phyloP scores from a whole-genome alignment of 2,329 filamentous ascomycete species.

The Diaporthe ilicicola region DNA sequence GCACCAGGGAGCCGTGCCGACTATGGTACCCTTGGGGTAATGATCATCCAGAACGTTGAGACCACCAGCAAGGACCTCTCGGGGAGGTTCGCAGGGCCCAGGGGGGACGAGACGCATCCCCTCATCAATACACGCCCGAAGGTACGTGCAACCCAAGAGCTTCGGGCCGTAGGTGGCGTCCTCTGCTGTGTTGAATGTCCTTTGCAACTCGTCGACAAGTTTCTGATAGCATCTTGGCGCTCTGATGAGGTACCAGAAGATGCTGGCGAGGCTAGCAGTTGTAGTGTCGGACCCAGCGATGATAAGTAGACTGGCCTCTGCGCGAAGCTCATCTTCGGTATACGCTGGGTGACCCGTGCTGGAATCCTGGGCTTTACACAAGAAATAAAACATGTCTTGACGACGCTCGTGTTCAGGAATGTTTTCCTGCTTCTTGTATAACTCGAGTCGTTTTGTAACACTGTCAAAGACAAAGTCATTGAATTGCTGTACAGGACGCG shows the following conservation, averaged over 20 bases:
- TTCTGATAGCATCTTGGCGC: not conserved
- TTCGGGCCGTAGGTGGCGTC: not conserved
- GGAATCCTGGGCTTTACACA: not conserved
- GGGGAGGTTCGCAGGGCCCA: not conserved
- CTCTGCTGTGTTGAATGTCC: not conserved
- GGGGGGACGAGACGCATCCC: not conserved
- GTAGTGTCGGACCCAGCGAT: not conserved
- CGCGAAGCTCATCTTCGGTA: not conserved
- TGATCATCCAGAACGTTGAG: not conserved
- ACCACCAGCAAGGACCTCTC: not conserved
- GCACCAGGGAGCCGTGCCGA: not conserved
- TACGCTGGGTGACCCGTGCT: not conserved
- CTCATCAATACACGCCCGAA: not conserved
- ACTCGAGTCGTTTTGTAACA: not conserved
- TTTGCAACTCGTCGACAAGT: not conserved
- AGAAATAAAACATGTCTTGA: not conserved
- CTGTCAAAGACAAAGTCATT: not conserved
- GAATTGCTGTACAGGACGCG: not conserved
- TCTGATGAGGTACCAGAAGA: not conserved
- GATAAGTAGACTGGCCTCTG: not conserved
- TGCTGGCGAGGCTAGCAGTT: not conserved
- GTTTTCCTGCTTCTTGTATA: not conserved
- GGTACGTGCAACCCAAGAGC: not conserved
- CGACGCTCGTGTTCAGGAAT: not conserved
- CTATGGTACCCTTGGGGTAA: not conserved